A percentile compares a stretch with the other conserved stretches of the same genome.
Evolutionary conservation across 768 basidiomycete species (phyloP).

Genomic region (Tricholoma sp.): DNA sequence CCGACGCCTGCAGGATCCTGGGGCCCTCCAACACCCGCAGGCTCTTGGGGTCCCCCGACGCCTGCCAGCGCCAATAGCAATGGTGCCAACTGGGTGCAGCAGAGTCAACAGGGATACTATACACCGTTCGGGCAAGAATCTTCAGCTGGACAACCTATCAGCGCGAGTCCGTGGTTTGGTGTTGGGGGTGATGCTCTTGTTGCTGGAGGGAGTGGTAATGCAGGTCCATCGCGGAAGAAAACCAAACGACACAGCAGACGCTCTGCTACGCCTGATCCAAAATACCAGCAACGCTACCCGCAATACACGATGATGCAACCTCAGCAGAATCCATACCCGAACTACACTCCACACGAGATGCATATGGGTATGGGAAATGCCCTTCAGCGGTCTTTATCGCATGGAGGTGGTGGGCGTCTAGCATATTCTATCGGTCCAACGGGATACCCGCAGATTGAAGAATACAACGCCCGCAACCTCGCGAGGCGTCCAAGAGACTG

Average conservation of each 20-base stretch:
- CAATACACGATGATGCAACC: not conserved
- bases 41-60: slow-evolving; percentile 14
- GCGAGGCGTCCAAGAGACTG: slow-evolving; percentile 38
- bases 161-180: slow-evolving; percentile 16
- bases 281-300: not conserved
- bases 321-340: not conserved
- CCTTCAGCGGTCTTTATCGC: slow-evolving; percentile 13
- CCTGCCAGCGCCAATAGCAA: slow-evolving; percentile 6
- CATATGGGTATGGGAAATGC: not conserved
- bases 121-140: slow-evolving; percentile 1
- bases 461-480: slow-evolving; percentile 28
- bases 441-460: slow-evolving; percentile 14
- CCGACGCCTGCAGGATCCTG: slow-evolving; percentile 15
- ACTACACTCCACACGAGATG: slow-evolving; percentile 9
- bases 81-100: slow-evolving; percentile 3
- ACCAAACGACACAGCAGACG: slow-evolving; percentile 11
- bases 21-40: slow-evolving; percentile 15
- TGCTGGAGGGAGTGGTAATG: slow-evolving; percentile 4
- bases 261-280: not conserved
- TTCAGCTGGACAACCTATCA: slow-evolving; percentile 16
- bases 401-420: not conserved
- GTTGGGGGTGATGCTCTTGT: slow-evolving; percentile 6
- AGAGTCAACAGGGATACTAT: slow-evolving; percentile 1
- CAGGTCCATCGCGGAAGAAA: slow-evolving; percentile 5
- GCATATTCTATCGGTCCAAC: not conserved